These are phyloP conservation scores for Globisporangium nagaii DNA, from an alignment of 352 stramenopile species.

Conservation along the genomic window DNA sequence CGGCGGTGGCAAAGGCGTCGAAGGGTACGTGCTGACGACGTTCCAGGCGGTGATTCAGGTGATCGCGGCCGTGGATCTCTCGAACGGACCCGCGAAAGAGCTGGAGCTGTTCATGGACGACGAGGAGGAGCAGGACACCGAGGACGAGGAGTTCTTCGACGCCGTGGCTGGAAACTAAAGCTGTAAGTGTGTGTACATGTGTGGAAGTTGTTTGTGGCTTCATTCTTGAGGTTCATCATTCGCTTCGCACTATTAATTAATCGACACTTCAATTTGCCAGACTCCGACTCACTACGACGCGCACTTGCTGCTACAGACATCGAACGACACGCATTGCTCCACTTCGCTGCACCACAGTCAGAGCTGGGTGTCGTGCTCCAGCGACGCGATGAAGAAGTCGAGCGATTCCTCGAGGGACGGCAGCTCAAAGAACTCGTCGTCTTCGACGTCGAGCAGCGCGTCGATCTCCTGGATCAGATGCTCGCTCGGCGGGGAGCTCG, in stretches of 20 bases:
- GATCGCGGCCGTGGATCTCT: conserved; percentile 58
- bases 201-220: too few relatives aligned
- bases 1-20: conserved; percentile 64
- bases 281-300: too few relatives aligned
- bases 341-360: too few relatives aligned
- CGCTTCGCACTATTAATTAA: too few relatives aligned
- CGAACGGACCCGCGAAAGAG: conserved; percentile 40
- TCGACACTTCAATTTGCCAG: too few relatives aligned
- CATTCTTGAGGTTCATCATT: too few relatives aligned
- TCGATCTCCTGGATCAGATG: background rate
- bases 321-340: too few relatives aligned
- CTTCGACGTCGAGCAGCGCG: background rate
- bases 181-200: background rate
- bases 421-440: conserved; percentile 19
- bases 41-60: conserved; percentile 71
- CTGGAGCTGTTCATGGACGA: conserved; percentile 46
- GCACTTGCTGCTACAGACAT: background rate
- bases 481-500: too few relatives aligned
- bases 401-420: conserved; percentile 45
- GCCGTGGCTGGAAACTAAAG: conserved; percentile 18
- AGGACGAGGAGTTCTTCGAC: conserved; percentile 53
- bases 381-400: conserved; percentile 46
- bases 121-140: conserved; percentile 22
- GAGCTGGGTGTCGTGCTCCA: conserved; percentile 19
- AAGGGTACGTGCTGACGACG: conserved; percentile 73